Evolutionary conservation across 106 monocot genomes (phyloP).

Genomic region (Triglochin maritima): DNA sequence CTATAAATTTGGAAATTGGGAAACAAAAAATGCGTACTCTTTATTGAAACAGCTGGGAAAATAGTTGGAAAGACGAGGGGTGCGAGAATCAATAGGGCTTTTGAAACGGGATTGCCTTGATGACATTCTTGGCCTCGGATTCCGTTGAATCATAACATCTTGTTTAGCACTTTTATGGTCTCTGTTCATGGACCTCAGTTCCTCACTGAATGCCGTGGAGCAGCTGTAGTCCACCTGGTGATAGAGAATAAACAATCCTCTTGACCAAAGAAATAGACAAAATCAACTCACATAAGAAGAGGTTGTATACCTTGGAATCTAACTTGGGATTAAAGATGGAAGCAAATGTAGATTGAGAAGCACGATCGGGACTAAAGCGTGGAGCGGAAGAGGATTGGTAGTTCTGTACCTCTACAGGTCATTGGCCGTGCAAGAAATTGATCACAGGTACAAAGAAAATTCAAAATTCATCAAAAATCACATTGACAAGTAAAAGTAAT

Average conservation of each 20-base stretch:
- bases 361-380: neutral
- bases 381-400: neutral
- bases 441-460: neutral
- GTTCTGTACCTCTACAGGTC: neutral
- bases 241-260: neutral
- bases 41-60: neutral
- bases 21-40: neutral
- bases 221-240: neutral
- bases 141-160: neutral
- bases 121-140: neutral
- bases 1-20: neutral
- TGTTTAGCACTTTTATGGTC: neutral
- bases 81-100: neutral
- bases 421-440: neutral
- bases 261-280: neutral
- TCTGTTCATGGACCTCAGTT: neutral
- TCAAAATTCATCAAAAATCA: neutral
- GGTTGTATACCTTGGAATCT: neutral
- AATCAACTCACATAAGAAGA: neutral
- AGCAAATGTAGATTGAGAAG: neutral
- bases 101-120: neutral
- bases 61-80: neutral
- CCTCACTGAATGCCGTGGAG: neutral
- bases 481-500: neutral
- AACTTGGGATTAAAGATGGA: neutral